A percentile compares a stretch with the other conserved stretches of the same genome.
Evolutionary conservation across 495 filamentous ascomycete species (phyloP).

Genomic region (Talaromyces stipitatus): DNA sequence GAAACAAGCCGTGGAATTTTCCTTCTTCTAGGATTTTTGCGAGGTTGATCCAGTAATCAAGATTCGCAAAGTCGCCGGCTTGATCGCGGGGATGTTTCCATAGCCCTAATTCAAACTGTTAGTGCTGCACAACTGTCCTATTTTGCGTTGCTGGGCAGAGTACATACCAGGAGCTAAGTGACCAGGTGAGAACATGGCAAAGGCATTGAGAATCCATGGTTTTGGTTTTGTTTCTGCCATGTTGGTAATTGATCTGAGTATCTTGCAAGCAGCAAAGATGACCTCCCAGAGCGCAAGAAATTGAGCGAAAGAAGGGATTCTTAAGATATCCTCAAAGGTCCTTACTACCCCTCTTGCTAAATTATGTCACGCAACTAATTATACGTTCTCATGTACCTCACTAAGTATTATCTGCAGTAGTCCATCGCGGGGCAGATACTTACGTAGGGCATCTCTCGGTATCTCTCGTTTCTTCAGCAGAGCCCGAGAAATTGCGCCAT

Average conservation of each 20-base stretch:
- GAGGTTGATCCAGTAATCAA: conserved; percentile 26
- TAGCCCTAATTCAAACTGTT: conserved; percentile 3
- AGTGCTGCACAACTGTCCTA: not conserved
- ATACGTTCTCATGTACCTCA: not conserved
- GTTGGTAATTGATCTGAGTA: not conserved
- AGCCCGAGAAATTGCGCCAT: conserved; percentile 1
- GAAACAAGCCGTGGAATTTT: conserved; percentile 43
- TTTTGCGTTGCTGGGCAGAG: not conserved
- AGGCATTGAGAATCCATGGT: conserved; percentile 17
- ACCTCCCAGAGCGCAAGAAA: not conserved
- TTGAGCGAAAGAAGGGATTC: not conserved
- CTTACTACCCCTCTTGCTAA: not conserved
- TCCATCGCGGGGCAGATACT: not conserved
- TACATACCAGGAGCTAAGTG: conserved; percentile 11
- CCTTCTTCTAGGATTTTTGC: conserved; percentile 40
- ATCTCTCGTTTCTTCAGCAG: not conserved
- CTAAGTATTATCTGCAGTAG: not conserved
- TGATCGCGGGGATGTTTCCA: conserved; percentile 13
- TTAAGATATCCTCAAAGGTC: not conserved
- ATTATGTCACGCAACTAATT: not conserved
- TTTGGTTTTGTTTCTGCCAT: conserved; percentile 4
- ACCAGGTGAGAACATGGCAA: conserved; percentile 16
- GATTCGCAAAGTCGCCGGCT: conserved; percentile 9
- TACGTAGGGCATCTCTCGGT: not conserved
- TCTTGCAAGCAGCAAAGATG: not conserved